phyloP scores from a whole-genome alignment of 441 rosid genomes.

The Macaranga tanarius region DNA sequence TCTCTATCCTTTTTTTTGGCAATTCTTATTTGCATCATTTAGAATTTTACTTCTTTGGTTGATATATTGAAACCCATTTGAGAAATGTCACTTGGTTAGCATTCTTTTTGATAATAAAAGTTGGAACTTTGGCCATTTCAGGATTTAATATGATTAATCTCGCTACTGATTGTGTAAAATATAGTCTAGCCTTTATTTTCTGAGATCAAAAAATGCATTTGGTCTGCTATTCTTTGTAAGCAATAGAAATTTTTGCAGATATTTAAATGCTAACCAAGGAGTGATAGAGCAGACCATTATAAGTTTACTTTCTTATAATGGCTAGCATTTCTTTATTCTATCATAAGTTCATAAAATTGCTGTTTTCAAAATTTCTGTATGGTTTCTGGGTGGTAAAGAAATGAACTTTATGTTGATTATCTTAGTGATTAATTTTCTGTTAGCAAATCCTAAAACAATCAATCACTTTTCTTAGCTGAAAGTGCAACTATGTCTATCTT shows the following conservation, averaged over 20 bases:
- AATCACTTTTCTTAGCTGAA: background rate
- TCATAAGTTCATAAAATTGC: background rate
- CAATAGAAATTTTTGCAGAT: background rate
- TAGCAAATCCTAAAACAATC: slow-evolving; percentile 3
- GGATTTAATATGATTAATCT: background rate
- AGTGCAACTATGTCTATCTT: background rate
- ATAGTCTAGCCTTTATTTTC: background rate
- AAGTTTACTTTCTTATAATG: background rate
- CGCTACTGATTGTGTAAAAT: background rate
- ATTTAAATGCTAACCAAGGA: background rate
- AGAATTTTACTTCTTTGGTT: background rate
- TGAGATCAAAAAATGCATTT: background rate
- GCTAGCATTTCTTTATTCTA: background rate
- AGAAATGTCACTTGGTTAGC: background rate
- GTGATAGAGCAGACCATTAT: background rate
- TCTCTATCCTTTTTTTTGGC: background rate
- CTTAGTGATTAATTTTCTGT: slow-evolving; percentile 5
- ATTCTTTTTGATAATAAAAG: background rate
- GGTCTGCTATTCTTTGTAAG: background rate
- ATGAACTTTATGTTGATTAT: background rate
- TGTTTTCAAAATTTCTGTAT: background rate
- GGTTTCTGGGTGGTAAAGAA: background rate
- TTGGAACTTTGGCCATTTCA: slow-evolving; percentile 7
- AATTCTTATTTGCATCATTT: slow-evolving; percentile 7
- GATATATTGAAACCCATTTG: slow-evolving; percentile 15